Evolutionary conservation across 176 grass and related monocot species (phyloP).

Genomic region (Zoysia japonica): DNA sequence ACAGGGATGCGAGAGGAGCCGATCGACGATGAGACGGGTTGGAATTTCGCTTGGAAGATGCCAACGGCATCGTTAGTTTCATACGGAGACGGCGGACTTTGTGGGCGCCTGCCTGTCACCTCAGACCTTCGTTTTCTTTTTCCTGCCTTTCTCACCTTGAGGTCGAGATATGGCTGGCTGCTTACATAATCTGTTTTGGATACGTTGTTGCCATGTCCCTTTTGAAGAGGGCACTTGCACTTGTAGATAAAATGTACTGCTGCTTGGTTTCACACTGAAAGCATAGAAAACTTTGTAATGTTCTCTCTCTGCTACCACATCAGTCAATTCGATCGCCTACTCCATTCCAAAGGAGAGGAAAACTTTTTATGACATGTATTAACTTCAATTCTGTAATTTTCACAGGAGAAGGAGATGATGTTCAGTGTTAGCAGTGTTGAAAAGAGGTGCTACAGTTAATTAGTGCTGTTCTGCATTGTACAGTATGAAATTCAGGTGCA

Average conservation of each 20-base stretch:
- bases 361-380: neutral
- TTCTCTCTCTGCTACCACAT: neutral
- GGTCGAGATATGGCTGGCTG: slow-evolving; percentile 5
- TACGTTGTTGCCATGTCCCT: slow-evolving; percentile 35
- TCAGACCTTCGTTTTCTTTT: neutral
- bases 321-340: slow-evolving; percentile 5
- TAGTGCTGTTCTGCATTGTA: too few species aligned
- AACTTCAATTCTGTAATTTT: neutral
- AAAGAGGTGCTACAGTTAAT: too few species aligned
- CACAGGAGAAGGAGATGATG: neutral
- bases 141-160: slow-evolving; percentile 31
- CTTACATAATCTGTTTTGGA: slow-evolving; percentile 35
- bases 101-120: slow-evolving; percentile 20
- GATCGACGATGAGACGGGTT: slow-evolving; percentile 16
- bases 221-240: slow-evolving; percentile 37
- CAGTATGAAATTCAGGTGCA: too few species aligned
- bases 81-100: slow-evolving; percentile 36
- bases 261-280: slow-evolving; percentile 46
- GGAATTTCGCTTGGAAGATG: slow-evolving; percentile 26
- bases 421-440: neutral
- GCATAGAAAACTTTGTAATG: neutral
- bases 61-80: slow-evolving; percentile 25
- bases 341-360: neutral
- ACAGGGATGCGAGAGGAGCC: neutral
- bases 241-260: slow-evolving; percentile 22